phyloP scores from a whole-genome alignment of 106 monocot genomes.

The Triglochin maritima region DNA sequence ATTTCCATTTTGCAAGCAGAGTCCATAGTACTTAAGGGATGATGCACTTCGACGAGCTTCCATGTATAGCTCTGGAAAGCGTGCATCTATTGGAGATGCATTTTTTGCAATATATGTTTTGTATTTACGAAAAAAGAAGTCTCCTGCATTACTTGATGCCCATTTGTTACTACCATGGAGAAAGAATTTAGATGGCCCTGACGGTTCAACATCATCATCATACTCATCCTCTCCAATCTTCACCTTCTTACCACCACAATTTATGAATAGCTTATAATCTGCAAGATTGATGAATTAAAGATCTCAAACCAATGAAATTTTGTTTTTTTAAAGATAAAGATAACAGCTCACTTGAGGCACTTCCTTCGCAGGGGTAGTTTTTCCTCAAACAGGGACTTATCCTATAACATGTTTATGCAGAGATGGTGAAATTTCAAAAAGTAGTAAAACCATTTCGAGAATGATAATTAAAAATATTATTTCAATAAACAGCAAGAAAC shows the following conservation, averaged over 20 bases:
- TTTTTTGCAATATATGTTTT: background rate
- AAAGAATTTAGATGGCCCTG: background rate
- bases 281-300: background rate
- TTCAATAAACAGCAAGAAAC: background rate
- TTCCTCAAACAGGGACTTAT: background rate
- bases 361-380: background rate
- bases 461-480: background rate
- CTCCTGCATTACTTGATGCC: conserved; percentile 17
- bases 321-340: background rate
- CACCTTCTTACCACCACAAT: conserved; percentile 4
- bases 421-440: background rate
- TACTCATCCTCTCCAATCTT: background rate
- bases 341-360: background rate
- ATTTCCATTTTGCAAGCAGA: conserved; percentile 13
- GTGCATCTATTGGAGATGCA: background rate
- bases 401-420: background rate
- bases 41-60: conserved; percentile 11
- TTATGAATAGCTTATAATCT: conserved; percentile 2
- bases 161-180: background rate
- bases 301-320: background rate
- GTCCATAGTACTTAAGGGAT: conserved; percentile 17
- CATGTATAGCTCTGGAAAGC: conserved; percentile 4
- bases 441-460: background rate
- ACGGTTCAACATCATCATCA: background rate
- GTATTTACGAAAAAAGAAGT: background rate